These are phyloP conservation scores for Boletus huronensis DNA, from an alignment of 768 basidiomycete species.

Conservation along the genomic window DNA sequence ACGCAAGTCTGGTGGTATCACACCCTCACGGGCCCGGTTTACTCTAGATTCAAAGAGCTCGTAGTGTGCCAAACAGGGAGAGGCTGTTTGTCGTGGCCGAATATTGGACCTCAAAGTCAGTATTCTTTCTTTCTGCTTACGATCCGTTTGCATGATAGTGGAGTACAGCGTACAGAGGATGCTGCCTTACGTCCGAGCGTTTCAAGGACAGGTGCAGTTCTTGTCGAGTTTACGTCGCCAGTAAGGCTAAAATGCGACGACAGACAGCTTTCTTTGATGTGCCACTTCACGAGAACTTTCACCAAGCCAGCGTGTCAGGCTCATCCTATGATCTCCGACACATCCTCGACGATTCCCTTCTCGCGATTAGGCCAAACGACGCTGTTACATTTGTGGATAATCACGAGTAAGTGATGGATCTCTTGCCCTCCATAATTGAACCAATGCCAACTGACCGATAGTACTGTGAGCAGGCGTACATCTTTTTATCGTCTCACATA, in stretches of 20 bases:
- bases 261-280: constrained; percentile 91
- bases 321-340: constrained; percentile 70
- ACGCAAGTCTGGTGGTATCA: not conserved
- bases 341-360: constrained; percentile 68
- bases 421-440: not conserved
- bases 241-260: not conserved
- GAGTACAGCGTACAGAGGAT: constrained; percentile 44
- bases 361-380: constrained; percentile 66
- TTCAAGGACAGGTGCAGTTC: constrained; percentile 58
- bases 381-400: constrained; percentile 92
- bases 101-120: constrained; percentile 76
- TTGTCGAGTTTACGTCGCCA: not conserved
- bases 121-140: not conserved
- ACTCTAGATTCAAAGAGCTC: constrained; percentile 50
- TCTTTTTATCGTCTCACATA: not conserved
- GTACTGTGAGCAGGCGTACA: constrained; percentile 55
- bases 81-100: constrained; percentile 72
- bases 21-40: not conserved
- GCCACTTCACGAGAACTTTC: constrained; percentile 81
- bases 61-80: constrained; percentile 40
- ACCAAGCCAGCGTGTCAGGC: constrained; percentile 67
- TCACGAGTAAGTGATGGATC: constrained; percentile 61
- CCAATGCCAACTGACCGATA: constrained; percentile 24
- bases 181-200: constrained; percentile 54
- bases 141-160: not conserved